phyloP scores from a whole-genome alignment of 2,329 filamentous ascomycete species.

The Fusarium sp. region DNA sequence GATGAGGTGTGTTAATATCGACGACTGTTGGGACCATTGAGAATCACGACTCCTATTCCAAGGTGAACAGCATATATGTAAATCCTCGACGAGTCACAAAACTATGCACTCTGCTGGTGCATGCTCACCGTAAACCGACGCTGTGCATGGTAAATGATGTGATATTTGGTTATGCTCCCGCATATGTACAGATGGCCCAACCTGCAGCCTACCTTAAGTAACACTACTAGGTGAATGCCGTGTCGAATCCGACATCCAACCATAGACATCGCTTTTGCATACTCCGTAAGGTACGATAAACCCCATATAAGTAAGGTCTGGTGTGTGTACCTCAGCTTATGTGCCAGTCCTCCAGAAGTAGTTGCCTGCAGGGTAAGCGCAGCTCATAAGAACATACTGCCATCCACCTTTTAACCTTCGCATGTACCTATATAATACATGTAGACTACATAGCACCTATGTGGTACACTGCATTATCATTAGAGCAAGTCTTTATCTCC shows the following conservation, averaged over 20 bases:
- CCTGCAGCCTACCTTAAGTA: not conserved
- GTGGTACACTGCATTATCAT: not conserved
- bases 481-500: not conserved
- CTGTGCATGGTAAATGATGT: not conserved
- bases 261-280: not conserved
- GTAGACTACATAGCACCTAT: not conserved
- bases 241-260: not conserved
- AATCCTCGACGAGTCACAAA: not conserved
- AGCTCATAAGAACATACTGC: not conserved
- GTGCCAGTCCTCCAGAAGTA: not conserved
- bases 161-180: not conserved
- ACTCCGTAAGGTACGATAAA: not conserved
- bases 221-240: not conserved
- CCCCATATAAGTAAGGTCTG: not conserved
- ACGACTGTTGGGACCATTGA: conserved; percentile 3
- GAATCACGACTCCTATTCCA: not conserved
- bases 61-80: not conserved
- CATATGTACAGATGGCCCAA: not conserved
- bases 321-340: not conserved
- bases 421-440: too few relatives aligned
- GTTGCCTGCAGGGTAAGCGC: not conserved
- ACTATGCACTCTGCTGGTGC: not conserved
- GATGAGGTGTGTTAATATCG: conserved; percentile 24
- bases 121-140: not conserved
- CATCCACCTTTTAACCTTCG: not conserved